Conservation (phyloP, 208 protist species). For the Sergeia podlipaevii region DNA sequence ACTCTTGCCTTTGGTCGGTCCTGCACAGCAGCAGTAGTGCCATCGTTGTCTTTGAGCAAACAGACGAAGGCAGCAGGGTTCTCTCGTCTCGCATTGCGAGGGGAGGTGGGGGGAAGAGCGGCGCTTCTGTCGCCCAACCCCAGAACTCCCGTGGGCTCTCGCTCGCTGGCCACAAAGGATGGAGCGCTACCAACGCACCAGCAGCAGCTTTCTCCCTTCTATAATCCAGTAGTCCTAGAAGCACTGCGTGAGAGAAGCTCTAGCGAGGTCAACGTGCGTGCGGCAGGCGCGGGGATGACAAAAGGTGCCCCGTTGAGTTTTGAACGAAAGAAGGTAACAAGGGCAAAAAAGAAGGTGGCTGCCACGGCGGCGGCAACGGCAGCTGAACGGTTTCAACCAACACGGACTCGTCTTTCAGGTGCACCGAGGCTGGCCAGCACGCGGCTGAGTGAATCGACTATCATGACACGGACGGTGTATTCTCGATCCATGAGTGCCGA, state of each 20-base stretch:
- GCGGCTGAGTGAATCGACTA: too few relatives aligned
- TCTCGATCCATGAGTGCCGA: too few relatives aligned
- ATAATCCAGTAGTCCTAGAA: constrained; percentile 32
- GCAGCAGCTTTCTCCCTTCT: constrained; percentile 19
- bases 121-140: neutral
- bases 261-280: constrained; percentile 26
- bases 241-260: constrained; percentile 41
- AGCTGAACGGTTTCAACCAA: too few relatives aligned
- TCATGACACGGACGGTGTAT: too few relatives aligned
- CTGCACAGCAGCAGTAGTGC: too few relatives aligned
- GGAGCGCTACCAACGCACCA: neutral
- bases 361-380: too few relatives aligned
- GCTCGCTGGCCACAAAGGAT: neutral
- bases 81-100: constrained; percentile 13
- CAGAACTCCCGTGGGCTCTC: constrained; percentile 3
- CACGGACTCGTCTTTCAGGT: too few relatives aligned
- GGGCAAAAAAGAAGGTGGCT: too few relatives aligned
- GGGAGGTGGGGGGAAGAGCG: constrained; percentile 7
- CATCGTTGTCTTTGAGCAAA: too few relatives aligned
- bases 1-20: too few relatives aligned
- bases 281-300: neutral
- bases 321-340: neutral
- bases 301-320: neutral
- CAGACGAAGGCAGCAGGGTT: too few relatives aligned
- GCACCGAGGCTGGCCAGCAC: too few relatives aligned